A percentile compares a stretch with the other conserved stretches of the same genome.
phyloP scores from a whole-genome alignment of 2,329 filamentous ascomycete genomes.

The Aureobasidium musti region DNA sequence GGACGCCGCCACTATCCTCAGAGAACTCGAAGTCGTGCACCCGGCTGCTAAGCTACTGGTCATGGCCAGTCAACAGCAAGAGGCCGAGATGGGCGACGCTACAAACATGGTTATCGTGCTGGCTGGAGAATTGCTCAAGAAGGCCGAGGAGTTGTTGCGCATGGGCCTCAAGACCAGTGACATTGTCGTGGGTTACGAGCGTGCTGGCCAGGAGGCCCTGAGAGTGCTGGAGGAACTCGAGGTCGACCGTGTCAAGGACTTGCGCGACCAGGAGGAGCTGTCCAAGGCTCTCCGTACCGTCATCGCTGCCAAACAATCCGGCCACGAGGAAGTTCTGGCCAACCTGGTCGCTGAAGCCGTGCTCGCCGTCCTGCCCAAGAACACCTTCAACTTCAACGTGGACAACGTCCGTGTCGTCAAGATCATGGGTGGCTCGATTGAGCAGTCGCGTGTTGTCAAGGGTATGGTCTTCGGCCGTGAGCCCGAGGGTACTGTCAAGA shows the following conservation, averaged over 20 bases:
- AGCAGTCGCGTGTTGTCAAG: constrained; percentile 91
- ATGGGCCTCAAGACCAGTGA: constrained; percentile 99
- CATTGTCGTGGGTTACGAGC: constrained; percentile 93
- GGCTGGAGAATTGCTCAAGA: constrained; percentile 91
- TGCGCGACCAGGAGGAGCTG: constrained; percentile 77
- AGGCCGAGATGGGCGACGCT: constrained; percentile 97
- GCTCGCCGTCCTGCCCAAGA: constrained; percentile 90
- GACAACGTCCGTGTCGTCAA: constrained; percentile 99
- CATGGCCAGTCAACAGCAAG: constrained; percentile 99
- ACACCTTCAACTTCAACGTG: constrained; percentile 94
- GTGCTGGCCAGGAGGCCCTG: constrained; percentile 85
- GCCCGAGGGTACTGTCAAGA: constrained; percentile 87
- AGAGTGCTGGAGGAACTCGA: constrained; percentile 83
- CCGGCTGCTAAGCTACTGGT: constrained; percentile 96
- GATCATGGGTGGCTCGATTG: constrained; percentile 96
- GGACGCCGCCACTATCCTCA: constrained; percentile 94
- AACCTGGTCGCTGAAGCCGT: constrained; percentile 81
- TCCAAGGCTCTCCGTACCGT: constrained; percentile 96
- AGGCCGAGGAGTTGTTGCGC: constrained; percentile 92
- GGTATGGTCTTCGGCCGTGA: constrained; percentile 98
- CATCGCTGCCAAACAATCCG: constrained; percentile 93
- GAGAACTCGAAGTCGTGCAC: constrained; percentile 97
- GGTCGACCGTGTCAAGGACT: constrained; percentile 85
- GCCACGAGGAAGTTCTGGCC: constrained; percentile 85
- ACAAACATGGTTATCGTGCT: constrained; percentile 97